phyloP scores from a whole-genome alignment of 192 early-diverging fungal species.

The Oehlia diaphana region DNA sequence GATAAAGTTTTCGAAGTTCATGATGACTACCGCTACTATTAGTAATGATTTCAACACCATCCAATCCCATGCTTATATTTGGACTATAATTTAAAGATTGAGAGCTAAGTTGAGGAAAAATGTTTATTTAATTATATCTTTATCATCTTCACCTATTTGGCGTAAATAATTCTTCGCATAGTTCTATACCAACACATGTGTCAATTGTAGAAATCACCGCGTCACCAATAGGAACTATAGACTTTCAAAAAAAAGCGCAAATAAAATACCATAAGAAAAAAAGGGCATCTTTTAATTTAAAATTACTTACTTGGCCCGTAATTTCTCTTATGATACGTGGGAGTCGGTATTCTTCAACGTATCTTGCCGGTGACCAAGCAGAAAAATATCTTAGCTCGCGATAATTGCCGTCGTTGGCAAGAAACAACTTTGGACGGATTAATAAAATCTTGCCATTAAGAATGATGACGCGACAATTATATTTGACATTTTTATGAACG shows the following conservation, averaged over 20 bases:
- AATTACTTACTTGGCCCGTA: constrained; percentile 63
- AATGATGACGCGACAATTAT: constrained; percentile 96
- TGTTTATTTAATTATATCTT: no score
- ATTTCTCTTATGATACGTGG: constrained; percentile 80
- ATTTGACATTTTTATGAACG: constrained; percentile 85
- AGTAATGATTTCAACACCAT: constrained; percentile 95
- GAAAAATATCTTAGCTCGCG: constrained; percentile 95
- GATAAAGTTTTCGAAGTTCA: constrained; percentile 89
- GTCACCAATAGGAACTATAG: constrained; percentile 87
- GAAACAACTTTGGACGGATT: constrained; percentile 94
- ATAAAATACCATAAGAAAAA: background rate
- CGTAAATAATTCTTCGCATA: constrained; percentile 98
- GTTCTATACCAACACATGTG: constrained; percentile 88
- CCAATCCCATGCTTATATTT: constrained; percentile 89
- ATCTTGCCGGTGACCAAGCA: constrained; percentile 68
- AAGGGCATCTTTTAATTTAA: background rate
- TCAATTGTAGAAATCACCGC: constrained; percentile 83
- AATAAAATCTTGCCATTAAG: constrained; percentile 80
- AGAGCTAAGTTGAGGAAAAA: no score
- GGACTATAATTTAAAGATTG: constrained; percentile 59
- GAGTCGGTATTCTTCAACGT: constrained; percentile 76
- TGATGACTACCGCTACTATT: constrained; percentile 98
- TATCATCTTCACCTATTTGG: constrained; percentile 63
- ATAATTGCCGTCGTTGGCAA: constrained; percentile 99
- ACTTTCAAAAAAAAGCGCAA: constrained; percentile 31